Percentiles rank a stretch among this genome's conserved stretches.
These are phyloP conservation scores for Dendrobium officinale DNA, from an alignment of 106 monocot species.

Conservation along the genomic window DNA sequence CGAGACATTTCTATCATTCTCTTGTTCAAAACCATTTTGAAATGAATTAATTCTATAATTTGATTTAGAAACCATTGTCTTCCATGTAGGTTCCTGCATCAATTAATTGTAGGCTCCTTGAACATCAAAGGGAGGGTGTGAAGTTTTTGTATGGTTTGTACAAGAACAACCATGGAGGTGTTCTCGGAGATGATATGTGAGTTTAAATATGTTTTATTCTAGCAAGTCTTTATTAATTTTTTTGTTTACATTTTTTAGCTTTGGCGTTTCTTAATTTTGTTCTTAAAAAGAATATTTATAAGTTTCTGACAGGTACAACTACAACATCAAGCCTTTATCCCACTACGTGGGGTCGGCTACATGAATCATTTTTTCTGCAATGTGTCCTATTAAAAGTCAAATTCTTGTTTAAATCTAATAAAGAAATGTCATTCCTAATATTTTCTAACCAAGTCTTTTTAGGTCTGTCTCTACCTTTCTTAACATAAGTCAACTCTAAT, in stretches of 20 bases:
- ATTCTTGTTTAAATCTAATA: no score
- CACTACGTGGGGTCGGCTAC: no score
- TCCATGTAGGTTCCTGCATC: conserved; percentile 75
- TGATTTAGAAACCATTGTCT: not conserved
- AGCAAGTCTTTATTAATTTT: not conserved
- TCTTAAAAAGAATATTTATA: not conserved
- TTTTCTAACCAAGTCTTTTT: no score
- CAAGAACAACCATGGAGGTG: conserved; percentile 82
- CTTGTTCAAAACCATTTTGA: conserved; percentile 2
- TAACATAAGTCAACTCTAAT: no score
- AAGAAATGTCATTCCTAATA: no score
- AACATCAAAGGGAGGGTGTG: conserved; percentile 86
- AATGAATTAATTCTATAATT: not conserved
- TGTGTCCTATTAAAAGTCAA: no score
- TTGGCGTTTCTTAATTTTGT: not conserved
- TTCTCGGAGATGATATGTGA: conserved; percentile 99
- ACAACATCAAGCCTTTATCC: no score
- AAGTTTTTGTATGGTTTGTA: conserved; percentile 70
- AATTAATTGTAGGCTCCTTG: conserved; percentile 82
- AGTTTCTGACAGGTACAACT: not conserved
- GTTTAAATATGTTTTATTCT: conserved; percentile 9
- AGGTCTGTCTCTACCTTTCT: no score
- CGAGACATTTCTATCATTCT: not conserved
- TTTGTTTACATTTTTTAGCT: not conserved
- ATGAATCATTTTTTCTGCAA: no score